These are phyloP conservation scores for Rhodotorula toruloides DNA, from an alignment of 768 basidiomycete species.

Conservation along the genomic window DNA sequence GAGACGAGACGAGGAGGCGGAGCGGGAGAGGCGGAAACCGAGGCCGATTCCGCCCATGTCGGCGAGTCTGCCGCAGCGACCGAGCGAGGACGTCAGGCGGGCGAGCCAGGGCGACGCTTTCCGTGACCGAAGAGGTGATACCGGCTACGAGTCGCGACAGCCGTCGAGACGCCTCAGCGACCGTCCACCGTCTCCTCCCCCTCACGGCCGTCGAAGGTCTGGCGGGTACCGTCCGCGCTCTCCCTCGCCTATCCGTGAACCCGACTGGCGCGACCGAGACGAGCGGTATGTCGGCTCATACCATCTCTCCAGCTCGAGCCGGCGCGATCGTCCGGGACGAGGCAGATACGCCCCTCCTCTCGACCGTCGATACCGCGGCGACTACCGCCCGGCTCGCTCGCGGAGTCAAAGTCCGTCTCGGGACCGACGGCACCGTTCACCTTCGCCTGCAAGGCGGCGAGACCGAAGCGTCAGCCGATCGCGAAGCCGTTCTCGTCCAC, in stretches of 20 bases:
- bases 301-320: conserved; percentile 10
- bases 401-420: background rate
- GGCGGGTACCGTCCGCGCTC: background rate
- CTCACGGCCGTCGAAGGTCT: background rate
- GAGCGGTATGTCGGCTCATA: conserved; percentile 19
- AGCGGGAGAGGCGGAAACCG: background rate
- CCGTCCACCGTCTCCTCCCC: background rate
- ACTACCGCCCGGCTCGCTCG: background rate
- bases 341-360: background rate
- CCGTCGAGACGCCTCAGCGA: background rate
- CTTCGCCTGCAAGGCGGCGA: background rate
- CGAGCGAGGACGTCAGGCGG: conserved; percentile 1
- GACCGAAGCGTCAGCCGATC: background rate
- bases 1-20: conserved; percentile 6
- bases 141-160: background rate
- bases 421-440: background rate
- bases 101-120: background rate
- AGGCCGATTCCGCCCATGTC: conserved; percentile 4
- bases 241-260: conserved; percentile 2
- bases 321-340: background rate
- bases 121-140: background rate
- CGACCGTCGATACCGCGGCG: background rate
- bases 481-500: background rate
- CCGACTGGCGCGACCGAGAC: conserved; percentile 30
- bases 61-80: background rate